Percentiles rank a stretch among this genome's conserved stretches.
Evolutionary conservation across 352 stramenopile species (phyloP).

Genomic region (Globisporangium lucens): DNA sequence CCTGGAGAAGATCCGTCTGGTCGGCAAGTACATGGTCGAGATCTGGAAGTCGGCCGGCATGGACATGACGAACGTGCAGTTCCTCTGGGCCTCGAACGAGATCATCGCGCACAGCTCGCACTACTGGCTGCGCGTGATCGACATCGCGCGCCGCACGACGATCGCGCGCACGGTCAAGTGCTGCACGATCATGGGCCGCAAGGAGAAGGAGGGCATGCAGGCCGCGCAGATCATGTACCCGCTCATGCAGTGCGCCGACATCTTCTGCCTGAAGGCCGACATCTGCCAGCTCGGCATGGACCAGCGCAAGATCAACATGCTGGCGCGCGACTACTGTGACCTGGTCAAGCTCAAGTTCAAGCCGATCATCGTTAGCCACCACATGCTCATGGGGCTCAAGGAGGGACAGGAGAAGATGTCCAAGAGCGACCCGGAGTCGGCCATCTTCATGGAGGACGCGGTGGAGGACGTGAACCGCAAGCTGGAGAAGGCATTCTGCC

Average conservation of each 20-base stretch:
- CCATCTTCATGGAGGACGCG: slow-evolving; percentile 99
- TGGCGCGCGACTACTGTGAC: slow-evolving; percentile 98
- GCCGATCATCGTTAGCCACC: slow-evolving; percentile 97
- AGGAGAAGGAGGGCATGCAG: slow-evolving; percentile 89
- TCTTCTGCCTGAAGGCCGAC: slow-evolving; percentile 99
- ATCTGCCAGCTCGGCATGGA: slow-evolving; percentile 99
- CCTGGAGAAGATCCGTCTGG: slow-evolving; percentile 95
- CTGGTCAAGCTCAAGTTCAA: slow-evolving; percentile 92
- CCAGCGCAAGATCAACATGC: slow-evolving; percentile 99
- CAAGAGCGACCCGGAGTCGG: slow-evolving; percentile 97
- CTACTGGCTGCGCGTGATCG: slow-evolving; percentile 94
- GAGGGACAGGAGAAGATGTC: slow-evolving; percentile 99
- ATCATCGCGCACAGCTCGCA: slow-evolving; percentile 87
- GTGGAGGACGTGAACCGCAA: slow-evolving; percentile 94
- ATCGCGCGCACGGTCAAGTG: slow-evolving; percentile 96
- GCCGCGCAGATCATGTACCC: slow-evolving; percentile 96
- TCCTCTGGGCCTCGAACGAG: slow-evolving; percentile 97
- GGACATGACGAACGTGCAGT: slow-evolving; percentile 98
- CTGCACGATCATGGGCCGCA: slow-evolving; percentile 99
- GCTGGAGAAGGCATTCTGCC: slow-evolving; percentile 98
- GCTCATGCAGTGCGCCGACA: slow-evolving; percentile 98
- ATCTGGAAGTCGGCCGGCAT: slow-evolving; percentile 99
- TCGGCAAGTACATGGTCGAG: slow-evolving; percentile 98
- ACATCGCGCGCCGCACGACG: slow-evolving; percentile 91
- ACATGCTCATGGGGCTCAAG: slow-evolving; percentile 99